Evolutionary conservation across 768 basidiomycete genomes (phyloP).

Genomic region (Mycena venus): DNA sequence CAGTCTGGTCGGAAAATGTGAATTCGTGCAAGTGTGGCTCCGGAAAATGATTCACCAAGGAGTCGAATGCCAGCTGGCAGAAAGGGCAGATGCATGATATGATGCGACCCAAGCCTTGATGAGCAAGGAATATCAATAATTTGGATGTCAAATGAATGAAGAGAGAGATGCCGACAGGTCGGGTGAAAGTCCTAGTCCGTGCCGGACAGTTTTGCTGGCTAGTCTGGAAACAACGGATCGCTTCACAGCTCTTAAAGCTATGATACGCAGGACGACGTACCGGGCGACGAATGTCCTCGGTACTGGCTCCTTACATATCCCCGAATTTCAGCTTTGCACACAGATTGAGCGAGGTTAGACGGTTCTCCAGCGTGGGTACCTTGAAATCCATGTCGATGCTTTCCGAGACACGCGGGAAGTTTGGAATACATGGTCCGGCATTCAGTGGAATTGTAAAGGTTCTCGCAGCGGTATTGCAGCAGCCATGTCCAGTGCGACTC

Average conservation of each 20-base stretch:
- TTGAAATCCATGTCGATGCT: constrained; percentile 22
- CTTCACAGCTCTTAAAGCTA: not conserved
- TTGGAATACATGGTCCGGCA: constrained; percentile 32
- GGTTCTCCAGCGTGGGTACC: constrained; percentile 2
- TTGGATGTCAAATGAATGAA: not conserved
- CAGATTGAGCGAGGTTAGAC: not conserved
- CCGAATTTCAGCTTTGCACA: not conserved
- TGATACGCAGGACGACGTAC: not conserved
- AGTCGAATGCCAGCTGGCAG: constrained; percentile 41
- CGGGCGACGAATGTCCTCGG: not conserved
- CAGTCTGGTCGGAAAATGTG: constrained; percentile 36
- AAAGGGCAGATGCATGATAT: constrained; percentile 40
- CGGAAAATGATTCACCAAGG: constrained; percentile 33
- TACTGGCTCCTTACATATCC: not conserved
- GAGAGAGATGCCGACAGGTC: constrained; percentile 28
- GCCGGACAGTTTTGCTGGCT: constrained; percentile 13
- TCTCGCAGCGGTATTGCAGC: constrained; percentile 40
- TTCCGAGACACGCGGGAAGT: constrained; percentile 38
- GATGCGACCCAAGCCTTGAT: constrained; percentile 20
- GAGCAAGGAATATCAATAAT: not conserved
- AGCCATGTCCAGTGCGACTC: constrained; percentile 40
- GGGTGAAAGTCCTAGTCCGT: constrained; percentile 26
- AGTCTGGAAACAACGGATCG: not conserved
- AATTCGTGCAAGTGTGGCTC: not conserved
- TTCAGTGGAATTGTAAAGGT: constrained; percentile 38